Percentiles rank a stretch among this genome's conserved stretches.
phyloP scores from a whole-genome alignment of 257 asterid genomes.

The Marsdenia floribunda region DNA sequence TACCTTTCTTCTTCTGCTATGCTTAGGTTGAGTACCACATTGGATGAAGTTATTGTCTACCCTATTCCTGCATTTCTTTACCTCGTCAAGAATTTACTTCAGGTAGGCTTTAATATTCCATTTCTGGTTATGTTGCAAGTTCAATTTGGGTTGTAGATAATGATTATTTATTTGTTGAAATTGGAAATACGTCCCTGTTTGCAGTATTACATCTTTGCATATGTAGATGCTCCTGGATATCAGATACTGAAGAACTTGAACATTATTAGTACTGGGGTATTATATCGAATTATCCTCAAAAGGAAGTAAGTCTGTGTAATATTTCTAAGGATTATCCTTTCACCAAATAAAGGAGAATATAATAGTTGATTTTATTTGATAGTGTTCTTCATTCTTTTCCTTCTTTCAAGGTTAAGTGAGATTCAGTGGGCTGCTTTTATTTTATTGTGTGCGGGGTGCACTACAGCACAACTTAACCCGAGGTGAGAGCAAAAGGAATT shows the following conservation, averaged over 20 bases:
- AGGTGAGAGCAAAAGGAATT: conserved; percentile 47
- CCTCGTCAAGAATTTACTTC: conserved; percentile 92
- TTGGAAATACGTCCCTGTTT: conserved; percentile 24
- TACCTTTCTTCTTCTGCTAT: conserved; percentile 12
- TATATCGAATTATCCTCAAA: conserved; percentile 87
- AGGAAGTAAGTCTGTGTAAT: conserved; percentile 55
- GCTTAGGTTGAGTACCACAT: conserved; percentile 77
- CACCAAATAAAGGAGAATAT: not conserved
- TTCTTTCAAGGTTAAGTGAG: conserved; percentile 73
- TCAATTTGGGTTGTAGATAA: conserved; percentile 4
- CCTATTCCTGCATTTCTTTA: conserved; percentile 98
- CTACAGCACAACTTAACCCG: conserved; percentile 95
- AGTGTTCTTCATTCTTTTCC: not conserved
- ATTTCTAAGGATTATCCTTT: not conserved
- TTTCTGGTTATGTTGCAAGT: conserved; percentile 1
- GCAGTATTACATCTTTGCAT: conserved; percentile 97
- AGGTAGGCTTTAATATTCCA: conserved; percentile 43
- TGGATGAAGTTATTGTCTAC: conserved; percentile 90
- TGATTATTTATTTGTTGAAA: conserved; percentile 21
- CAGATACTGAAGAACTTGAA: conserved; percentile 93
- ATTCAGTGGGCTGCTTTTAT: conserved; percentile 97
- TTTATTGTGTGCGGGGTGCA: conserved; percentile 98
- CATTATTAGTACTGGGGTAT: conserved; percentile 93
- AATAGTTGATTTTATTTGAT: not conserved
- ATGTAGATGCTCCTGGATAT: conserved; percentile 99